Conservation (phyloP, 2,329 filamentous ascomycete genomes). For the Podosphaera xanthii region DNA sequence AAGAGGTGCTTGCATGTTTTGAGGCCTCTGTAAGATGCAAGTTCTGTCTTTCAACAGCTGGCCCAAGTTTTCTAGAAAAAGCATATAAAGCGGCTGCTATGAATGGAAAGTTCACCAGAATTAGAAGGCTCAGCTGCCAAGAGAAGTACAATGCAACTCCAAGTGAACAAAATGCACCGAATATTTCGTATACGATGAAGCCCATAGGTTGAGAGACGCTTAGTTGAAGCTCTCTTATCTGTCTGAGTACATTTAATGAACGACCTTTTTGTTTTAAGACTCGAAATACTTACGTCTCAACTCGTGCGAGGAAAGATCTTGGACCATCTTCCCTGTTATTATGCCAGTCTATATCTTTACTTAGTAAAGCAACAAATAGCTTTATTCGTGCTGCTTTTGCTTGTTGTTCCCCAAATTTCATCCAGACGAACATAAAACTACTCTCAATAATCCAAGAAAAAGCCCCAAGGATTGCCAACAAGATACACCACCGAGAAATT, state of each 20-base stretch:
- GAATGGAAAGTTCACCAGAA: conserved; percentile 49
- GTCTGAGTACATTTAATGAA: conserved; percentile 25
- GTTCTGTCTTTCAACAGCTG: conserved; percentile 47
- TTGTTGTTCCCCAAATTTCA: conserved; percentile 62
- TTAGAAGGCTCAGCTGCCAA: conserved; percentile 65
- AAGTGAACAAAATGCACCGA: conserved; percentile 43
- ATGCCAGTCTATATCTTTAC: conserved; percentile 62
- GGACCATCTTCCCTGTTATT: conserved; percentile 51
- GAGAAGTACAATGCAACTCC: conserved; percentile 54
- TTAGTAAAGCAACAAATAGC: conserved; percentile 46
- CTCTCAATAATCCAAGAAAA: conserved; percentile 45
- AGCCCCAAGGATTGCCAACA: conserved; percentile 38
- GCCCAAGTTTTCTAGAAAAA: conserved; percentile 36
- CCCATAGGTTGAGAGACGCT: conserved; percentile 65
- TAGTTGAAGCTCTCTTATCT: conserved; percentile 60
- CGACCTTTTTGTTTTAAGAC: not conserved
- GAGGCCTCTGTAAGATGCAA: conserved; percentile 43
- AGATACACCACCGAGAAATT: conserved; percentile 36
- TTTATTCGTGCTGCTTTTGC: conserved; percentile 38
- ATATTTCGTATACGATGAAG: conserved; percentile 36
- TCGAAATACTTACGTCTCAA: conserved; percentile 41
- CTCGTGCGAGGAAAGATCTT: conserved; percentile 42
- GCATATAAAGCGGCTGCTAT: conserved; percentile 35
- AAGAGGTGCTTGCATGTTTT: conserved; percentile 45
- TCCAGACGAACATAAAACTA: conserved; percentile 45